Percentiles rank a stretch among this genome's conserved stretches.
Conservation (phyloP, 2,329 filamentous ascomycete genomes). For the Fusarium scirpi region DNA sequence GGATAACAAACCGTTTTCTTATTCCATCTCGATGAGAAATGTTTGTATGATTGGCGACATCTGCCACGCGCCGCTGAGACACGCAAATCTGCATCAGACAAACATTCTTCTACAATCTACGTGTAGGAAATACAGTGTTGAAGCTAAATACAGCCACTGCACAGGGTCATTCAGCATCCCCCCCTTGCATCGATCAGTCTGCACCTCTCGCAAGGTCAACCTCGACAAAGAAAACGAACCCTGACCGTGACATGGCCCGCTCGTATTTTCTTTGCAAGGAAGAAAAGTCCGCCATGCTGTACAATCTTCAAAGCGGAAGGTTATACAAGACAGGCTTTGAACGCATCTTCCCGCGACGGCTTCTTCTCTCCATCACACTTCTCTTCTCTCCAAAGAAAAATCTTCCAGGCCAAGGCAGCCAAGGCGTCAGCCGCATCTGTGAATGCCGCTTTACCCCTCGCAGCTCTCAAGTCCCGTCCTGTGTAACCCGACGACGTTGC, state of each 20-base stretch:
- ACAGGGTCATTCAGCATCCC: not conserved
- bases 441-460: slow-evolving; percentile 33
- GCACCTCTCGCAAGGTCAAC: slow-evolving; percentile 5
- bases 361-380: not conserved
- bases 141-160: not conserved
- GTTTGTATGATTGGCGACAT: too few species aligned
- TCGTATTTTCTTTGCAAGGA: not conserved
- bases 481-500: slow-evolving; percentile 30
- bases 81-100: not conserved
- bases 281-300: not conserved
- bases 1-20: not conserved
- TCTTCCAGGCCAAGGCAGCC: not conserved
- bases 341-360: slow-evolving; percentile 1
- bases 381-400: not conserved
- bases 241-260: not conserved
- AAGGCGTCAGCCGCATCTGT: slow-evolving; percentile 23
- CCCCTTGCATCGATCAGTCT: not conserved
- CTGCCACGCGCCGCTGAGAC: not conserved
- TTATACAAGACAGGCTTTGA: slow-evolving; percentile 4
- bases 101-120: not conserved
- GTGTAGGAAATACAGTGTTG: not conserved
- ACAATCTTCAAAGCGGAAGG: not conserved
- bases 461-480: slow-evolving; percentile 36
- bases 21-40: not conserved
- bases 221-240: not conserved